Base-by-base conservation (phyloP, 2,329 filamentous ascomycete genomes). In the Leptosphaerulina australis region DNA sequence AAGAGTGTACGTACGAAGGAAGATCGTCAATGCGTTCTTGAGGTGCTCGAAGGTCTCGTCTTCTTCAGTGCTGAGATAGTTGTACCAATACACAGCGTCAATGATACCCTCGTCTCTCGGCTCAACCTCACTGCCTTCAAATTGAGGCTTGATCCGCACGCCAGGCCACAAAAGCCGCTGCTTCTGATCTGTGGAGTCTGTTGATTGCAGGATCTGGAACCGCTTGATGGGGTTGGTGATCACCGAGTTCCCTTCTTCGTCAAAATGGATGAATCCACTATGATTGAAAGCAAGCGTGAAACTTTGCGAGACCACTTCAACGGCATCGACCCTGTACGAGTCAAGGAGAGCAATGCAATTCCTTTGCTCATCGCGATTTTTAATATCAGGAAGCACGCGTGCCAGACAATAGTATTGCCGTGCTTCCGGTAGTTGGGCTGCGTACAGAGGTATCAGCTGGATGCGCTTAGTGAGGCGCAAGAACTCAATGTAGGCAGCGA, bases 361-460 rank as follows among this genome's bases (percentile, higher is more conserved):
- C 21, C 84, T 72, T 60, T 91, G 86, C 53, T 88, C 84, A 6
- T 83, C 77, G 6, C 78, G 73, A 33, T 88, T 83, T 21, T 82
- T 81, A 45, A 97, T 81, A 35, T 89, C 83, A 39, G 91, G 87
- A 46, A 97, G 76, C 47, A 95, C 88, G 43, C 84, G 83, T 49
- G 87, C 90, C 38, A 99, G 80, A 12, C 87, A 86, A 45, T 85
- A 82, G 60, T 91, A 86, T 54, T 82, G 81, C 55, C 87, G 81
- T 10, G 83, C 77, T 5, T 79, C 76, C 8, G 83, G 80, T 10
- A 99, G 79, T 62, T 90, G 87, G 7, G 91, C 91, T 55, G 90
- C 92, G 71, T 99, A 99, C 0, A 96, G 77, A 0, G 94, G 92
- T 46, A 96, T 88, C 31, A 94, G 76, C 55, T 93, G 87, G 51